phyloP scores from a whole-genome alignment of 2,329 filamentous ascomycete species.

The Aspergillus terreus region DNA sequence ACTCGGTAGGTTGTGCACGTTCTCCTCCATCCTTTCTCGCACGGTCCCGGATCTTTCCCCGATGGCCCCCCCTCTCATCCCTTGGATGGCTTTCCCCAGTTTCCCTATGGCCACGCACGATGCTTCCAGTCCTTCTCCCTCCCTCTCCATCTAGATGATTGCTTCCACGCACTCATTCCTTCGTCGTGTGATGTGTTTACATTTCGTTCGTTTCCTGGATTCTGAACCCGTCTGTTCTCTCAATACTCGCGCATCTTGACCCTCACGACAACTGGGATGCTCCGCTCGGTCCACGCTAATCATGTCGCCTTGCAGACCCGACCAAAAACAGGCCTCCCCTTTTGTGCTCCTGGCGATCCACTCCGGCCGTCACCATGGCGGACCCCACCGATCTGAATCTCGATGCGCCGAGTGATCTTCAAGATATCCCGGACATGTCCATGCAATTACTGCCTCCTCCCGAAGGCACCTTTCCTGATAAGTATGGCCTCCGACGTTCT shows the following conservation, averaged over 20 bases:
- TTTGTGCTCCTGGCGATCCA: constrained; percentile 10
- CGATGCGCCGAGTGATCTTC: constrained; percentile 43
- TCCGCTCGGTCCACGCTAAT: background rate
- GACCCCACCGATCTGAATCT: constrained; percentile 42
- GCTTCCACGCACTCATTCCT: constrained; percentile 37
- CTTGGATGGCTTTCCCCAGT: background rate
- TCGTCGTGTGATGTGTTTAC: too few relatives aligned
- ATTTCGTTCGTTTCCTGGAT: too few relatives aligned
- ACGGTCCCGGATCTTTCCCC: background rate
- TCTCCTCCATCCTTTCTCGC: background rate
- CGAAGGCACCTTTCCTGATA: constrained; percentile 44
- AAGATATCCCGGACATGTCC: constrained; percentile 42
- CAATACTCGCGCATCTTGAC: background rate
- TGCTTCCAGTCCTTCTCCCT: constrained; percentile 12
- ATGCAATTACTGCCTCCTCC: constrained; percentile 41
- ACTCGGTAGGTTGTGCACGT: background rate
- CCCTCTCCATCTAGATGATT: constrained; percentile 20
- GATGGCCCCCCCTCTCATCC: background rate
- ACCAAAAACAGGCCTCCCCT: constrained; percentile 13
- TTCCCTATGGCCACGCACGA: constrained; percentile 38
- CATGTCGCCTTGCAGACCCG: constrained; percentile 5
- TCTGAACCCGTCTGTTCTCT: too few relatives aligned
- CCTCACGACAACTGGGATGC: background rate
- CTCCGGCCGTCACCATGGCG: constrained; percentile 31
- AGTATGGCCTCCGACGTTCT: constrained; percentile 23